Percentiles rank a stretch among this genome's conserved stretches.
Evolutionary conservation across 106 monocot genomes (phyloP).

Genomic region (Agapanthus africanus): DNA sequence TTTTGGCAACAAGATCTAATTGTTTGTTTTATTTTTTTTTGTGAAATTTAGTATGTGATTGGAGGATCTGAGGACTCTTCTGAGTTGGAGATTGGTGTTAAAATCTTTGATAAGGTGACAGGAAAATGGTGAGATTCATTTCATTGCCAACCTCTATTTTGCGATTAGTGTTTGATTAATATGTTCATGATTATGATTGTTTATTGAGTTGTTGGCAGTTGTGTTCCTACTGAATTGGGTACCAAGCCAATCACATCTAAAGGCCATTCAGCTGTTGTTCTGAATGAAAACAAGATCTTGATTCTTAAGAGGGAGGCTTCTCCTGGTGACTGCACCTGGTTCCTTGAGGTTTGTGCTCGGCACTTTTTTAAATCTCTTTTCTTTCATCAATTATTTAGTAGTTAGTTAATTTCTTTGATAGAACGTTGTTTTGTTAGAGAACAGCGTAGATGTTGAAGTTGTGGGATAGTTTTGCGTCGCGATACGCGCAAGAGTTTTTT

Average conservation of each 20-base stretch:
- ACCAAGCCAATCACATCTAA: slow-evolving; percentile 36
- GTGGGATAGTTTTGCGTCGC: not conserved
- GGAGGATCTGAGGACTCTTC: slow-evolving; percentile 33
- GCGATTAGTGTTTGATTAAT: too few species aligned
- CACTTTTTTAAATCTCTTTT: too few species aligned
- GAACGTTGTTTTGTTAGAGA: not conserved
- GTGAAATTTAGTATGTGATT: slow-evolving; percentile 73
- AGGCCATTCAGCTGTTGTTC: slow-evolving; percentile 44
- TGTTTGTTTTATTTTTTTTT: not conserved
- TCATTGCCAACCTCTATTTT: not conserved
- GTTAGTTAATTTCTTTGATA: too few species aligned
- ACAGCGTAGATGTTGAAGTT: not conserved
- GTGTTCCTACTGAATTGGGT: slow-evolving; percentile 52
- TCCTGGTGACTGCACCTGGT: slow-evolving; percentile 54
- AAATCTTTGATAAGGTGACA: slow-evolving; percentile 43
- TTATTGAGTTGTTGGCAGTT: slow-evolving; percentile 26
- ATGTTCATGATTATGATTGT: too few species aligned
- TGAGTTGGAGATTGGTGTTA: slow-evolving; percentile 28
- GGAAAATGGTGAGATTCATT: slow-evolving; percentile 54
- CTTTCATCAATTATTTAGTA: not conserved
- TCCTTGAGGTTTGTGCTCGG: slow-evolving; percentile 76
- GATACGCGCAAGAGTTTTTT: too few species aligned
- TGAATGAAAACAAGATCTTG: slow-evolving; percentile 47
- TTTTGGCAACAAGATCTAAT: slow-evolving; percentile 14
- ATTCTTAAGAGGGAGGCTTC: slow-evolving; percentile 43